These are phyloP conservation scores for Vigna radiata DNA, from an alignment of 306 rosid species.

Conservation along the genomic window DNA sequence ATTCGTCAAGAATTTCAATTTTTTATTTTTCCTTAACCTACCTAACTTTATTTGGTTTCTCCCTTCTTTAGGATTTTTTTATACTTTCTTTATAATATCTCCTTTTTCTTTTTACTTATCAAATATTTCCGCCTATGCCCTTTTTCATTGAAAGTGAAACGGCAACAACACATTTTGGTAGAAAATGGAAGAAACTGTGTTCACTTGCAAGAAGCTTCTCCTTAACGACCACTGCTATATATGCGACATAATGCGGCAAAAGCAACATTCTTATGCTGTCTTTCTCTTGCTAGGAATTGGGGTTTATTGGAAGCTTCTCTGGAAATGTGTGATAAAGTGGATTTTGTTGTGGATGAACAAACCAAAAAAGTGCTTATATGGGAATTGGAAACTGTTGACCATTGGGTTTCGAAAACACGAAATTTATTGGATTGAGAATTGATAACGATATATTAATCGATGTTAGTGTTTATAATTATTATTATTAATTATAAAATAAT, in stretches of 20 bases:
- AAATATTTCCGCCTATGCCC: background rate
- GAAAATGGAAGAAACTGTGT: background rate
- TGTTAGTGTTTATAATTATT: no score
- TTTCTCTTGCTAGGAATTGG: background rate
- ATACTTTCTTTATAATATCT: background rate
- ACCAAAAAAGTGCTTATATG: slow-evolving; percentile 29
- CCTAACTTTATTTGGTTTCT: background rate
- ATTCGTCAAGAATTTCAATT: background rate
- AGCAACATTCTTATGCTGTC: background rate
- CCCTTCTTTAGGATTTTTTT: background rate
- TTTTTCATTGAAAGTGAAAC: slow-evolving; percentile 1
- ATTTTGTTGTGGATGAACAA: slow-evolving; percentile 23
- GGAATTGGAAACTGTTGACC: slow-evolving; percentile 3
- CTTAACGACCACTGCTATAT: no score
- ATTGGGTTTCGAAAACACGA: background rate
- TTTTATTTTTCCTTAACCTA: background rate
- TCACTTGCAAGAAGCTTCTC: background rate
- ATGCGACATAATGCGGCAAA: slow-evolving; percentile 11
- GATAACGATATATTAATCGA: no score
- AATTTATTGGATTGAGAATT: background rate
- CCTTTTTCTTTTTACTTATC: background rate
- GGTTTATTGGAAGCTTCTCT: background rate
- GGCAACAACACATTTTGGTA: background rate
- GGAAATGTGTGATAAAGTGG: slow-evolving; percentile 22
- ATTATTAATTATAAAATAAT: no score